A percentile compares a stretch with the other conserved stretches of the same genome.
Conservation (phyloP, 2,329 filamentous ascomycete species). For the Cladosporium sp. region DNA sequence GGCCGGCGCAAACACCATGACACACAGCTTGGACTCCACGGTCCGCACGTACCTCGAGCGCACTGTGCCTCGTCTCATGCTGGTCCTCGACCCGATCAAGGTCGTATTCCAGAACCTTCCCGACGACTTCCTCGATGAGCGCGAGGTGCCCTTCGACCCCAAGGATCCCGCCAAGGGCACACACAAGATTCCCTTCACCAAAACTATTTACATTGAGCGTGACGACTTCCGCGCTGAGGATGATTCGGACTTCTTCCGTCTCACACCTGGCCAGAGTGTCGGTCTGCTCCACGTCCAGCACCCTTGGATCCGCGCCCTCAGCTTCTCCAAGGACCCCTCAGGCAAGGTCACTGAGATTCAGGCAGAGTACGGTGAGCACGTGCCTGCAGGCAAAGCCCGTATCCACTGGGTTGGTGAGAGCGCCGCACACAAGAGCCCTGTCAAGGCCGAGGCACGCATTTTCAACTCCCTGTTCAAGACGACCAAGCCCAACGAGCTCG, state of each 20-base stretch:
- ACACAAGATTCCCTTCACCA: slow-evolving; percentile 66
- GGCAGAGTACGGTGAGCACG: slow-evolving; percentile 67
- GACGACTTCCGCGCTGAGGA: slow-evolving; percentile 74
- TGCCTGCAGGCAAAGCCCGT: slow-evolving; percentile 47
- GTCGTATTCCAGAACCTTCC: slow-evolving; percentile 78
- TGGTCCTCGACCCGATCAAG: slow-evolving; percentile 81
- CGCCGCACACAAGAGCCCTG: slow-evolving; percentile 59
- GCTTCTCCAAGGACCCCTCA: slow-evolving; percentile 64
- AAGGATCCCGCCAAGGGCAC: slow-evolving; percentile 71
- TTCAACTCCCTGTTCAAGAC: slow-evolving; percentile 85
- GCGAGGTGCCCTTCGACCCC: slow-evolving; percentile 76
- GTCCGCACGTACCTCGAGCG: slow-evolving; percentile 84
- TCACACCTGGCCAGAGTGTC: slow-evolving; percentile 72
- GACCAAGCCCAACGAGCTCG: slow-evolving; percentile 72
- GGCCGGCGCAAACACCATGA: slow-evolving; percentile 74
- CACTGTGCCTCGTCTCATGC: slow-evolving; percentile 84
- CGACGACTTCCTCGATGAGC: slow-evolving; percentile 63
- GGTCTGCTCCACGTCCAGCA: slow-evolving; percentile 71
- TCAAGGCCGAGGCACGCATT: slow-evolving; percentile 71
- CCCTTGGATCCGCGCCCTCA: slow-evolving; percentile 63
- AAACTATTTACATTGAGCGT: slow-evolving; percentile 81
- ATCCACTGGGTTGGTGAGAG: slow-evolving; percentile 88
- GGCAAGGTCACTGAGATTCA: slow-evolving; percentile 69
- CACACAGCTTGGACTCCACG: slow-evolving; percentile 78
- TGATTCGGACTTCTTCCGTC: slow-evolving; percentile 72